These are phyloP conservation scores for Omphalotus guepiniiformis DNA, from an alignment of 768 basidiomycete species.

Conservation along the genomic window DNA sequence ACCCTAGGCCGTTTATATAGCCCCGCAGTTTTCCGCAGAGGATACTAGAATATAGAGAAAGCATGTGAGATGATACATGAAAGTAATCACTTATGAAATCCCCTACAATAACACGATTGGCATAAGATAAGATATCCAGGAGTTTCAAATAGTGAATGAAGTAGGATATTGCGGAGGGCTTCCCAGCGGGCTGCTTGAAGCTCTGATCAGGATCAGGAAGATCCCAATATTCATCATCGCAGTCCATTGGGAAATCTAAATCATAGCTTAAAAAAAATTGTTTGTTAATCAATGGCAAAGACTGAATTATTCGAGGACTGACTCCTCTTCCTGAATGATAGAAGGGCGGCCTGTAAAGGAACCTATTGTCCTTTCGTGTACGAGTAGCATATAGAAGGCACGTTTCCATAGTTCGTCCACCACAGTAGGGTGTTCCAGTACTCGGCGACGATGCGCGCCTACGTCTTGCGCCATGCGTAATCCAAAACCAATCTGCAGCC, in stretches of 20 bases:
- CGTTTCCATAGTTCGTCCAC: constrained; percentile 78
- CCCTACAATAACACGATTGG: constrained; percentile 55
- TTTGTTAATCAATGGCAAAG: constrained; percentile 5
- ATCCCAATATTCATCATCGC: constrained; percentile 74
- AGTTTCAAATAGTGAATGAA: constrained; percentile 56
- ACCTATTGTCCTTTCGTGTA: constrained; percentile 43
- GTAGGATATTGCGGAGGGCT: constrained; percentile 50
- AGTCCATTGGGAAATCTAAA: constrained; percentile 57
- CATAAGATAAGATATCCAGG: constrained; percentile 56
- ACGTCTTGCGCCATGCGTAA: constrained; percentile 72
- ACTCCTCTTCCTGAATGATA: constrained; percentile 75
- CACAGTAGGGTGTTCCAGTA: constrained; percentile 30
- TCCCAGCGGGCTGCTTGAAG: constrained; percentile 61
- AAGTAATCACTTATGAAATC: neutral
- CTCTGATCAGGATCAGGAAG: constrained; percentile 46
- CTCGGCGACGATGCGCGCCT: constrained; percentile 55
- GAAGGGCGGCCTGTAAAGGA: constrained; percentile 63
- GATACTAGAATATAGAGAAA: constrained; percentile 27
- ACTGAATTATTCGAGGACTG: constrained; percentile 21
- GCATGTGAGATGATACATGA: neutral
- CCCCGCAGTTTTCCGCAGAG: constrained; percentile 38
- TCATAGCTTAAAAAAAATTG: constrained; percentile 50
- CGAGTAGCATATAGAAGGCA: constrained; percentile 47
- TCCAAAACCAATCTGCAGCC: constrained; percentile 57
- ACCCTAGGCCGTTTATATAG: constrained; percentile 25